Conservation (phyloP, 2,329 filamentous ascomycete genomes). For the Aspergillus terreus region DNA sequence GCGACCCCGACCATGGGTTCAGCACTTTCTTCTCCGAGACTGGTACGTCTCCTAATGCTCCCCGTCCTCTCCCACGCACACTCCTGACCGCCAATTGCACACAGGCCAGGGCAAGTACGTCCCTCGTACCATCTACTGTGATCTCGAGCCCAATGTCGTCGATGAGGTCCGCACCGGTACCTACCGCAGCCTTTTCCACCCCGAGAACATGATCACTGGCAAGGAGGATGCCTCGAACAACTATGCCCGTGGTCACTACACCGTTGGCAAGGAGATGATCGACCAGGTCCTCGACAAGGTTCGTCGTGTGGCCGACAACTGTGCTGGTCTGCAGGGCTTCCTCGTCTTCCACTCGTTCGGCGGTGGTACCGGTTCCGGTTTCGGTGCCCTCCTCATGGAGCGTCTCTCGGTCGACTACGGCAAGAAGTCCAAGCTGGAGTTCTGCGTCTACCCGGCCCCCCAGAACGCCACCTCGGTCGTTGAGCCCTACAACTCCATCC, state of each 20-base stretch:
- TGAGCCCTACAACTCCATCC: slow-evolving; percentile 99
- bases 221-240: slow-evolving; percentile 99
- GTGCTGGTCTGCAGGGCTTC: slow-evolving; percentile 96
- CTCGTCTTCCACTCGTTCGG: slow-evolving; percentile 99
- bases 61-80: slow-evolving; percentile 1
- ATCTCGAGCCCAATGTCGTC: slow-evolving; percentile 99
- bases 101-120: slow-evolving; percentile 99
- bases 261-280: slow-evolving; percentile 98
- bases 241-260: slow-evolving; percentile 99
- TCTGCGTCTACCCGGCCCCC: slow-evolving; percentile 97
- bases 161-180: slow-evolving; percentile 97
- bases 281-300: slow-evolving; percentile 98
- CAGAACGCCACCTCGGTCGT: slow-evolving; percentile 97
- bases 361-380: slow-evolving; percentile 97
- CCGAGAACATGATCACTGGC: slow-evolving; percentile 98
- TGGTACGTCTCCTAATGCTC: slow-evolving; percentile 57
- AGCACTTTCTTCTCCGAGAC: slow-evolving; percentile 99
- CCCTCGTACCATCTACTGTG: slow-evolving; percentile 97
- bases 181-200: slow-evolving; percentile 97
- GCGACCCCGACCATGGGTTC: slow-evolving; percentile 93
- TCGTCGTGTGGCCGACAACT: slow-evolving; percentile 95
- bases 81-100: slow-evolving; percentile 10
- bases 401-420: slow-evolving; percentile 97
- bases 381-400: slow-evolving; percentile 98
- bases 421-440: slow-evolving; percentile 99